Evolutionary conservation across 2,329 filamentous ascomycete genomes (phyloP), one percentile per base, ranked within the genome.

Genomic region (Neoarthrinium moseri): DNA sequence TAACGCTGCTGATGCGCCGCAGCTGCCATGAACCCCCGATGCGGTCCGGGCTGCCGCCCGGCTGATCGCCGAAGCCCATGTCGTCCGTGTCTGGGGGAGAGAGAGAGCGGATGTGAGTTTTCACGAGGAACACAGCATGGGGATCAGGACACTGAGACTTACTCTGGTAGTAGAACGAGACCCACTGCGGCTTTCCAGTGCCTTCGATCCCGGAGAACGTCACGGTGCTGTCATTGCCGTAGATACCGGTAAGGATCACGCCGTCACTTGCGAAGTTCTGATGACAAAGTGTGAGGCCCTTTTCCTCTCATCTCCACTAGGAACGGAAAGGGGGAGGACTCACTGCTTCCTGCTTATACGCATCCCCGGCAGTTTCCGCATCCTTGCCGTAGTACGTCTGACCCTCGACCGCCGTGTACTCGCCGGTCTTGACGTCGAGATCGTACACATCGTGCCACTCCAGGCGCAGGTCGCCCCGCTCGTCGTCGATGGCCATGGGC

Each of bases 11-110:
- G 46, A 84, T 77, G 8, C 81, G 73, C 4, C 80, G 73, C 5
- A 84, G 63, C 49, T 81, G 77, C 80, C 80, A 84, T 0, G 68
- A 62, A 0, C 81, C 80, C 5, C 75, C 75, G 45, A 84, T 82
- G 6, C 81, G 73, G 55, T 84, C 80, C 0, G 81, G 81, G 0
- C 66, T 63, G 5, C 80, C 81, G 34, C 72, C 74, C 2, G 81
- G 72, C 47, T 74, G 71, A 42, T 75, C 73, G 1, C 79, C 79
- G 45, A 78, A 83, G 3, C 78, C 79, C 75, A 81, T 80, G 47
- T 82, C 79, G 40, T 82, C 79, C 2, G 68, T 81, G 58, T 82
- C 60, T 62, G 12, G 22, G 20, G 4, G 4, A 13, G 2, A 15
- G 21, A 21, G 55, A 44, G 54, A 50, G 45, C 12, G 17, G 21